Evolutionary conservation across 208 protist species (phyloP).

Genomic region (Lotmaria passim): DNA sequence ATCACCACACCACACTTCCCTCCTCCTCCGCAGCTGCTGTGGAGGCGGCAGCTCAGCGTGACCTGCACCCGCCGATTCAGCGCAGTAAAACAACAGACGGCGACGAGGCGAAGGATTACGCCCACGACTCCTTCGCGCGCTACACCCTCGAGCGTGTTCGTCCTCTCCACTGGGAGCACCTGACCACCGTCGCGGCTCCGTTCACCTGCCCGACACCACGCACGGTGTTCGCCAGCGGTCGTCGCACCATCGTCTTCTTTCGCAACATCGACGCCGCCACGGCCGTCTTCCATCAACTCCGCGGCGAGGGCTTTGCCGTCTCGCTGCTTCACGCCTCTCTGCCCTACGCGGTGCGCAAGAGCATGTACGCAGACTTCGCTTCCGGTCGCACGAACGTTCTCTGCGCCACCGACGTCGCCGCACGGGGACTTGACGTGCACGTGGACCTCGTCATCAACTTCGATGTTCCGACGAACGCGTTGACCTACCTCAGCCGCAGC

Average conservation of each 20-base stretch:
- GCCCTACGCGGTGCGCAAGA: constrained; percentile 58
- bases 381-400: constrained; percentile 88
- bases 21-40: too few species aligned
- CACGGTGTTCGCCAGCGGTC: constrained; percentile 63
- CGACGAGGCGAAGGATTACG: constrained; percentile 30
- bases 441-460: constrained; percentile 91
- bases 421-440: constrained; percentile 82
- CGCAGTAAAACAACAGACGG: neutral
- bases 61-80: neutral
- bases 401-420: constrained; percentile 90
- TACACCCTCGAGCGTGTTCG: constrained; percentile 58
- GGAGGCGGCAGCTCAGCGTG: neutral
- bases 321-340: constrained; percentile 77
- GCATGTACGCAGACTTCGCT: constrained; percentile 73
- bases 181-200: constrained; percentile 72
- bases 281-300: constrained; percentile 79
- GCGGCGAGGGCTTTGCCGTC: constrained; percentile 56
- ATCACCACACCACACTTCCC: too few species aligned
- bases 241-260: constrained; percentile 76
- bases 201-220: constrained; percentile 71
- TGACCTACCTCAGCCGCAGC: constrained; percentile 72
- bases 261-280: constrained; percentile 75
- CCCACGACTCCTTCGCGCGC: constrained; percentile 46
- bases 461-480: constrained; percentile 80
- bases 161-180: constrained; percentile 75